Conservation (phyloP, 306 rosid species). For the Crotalaria pallida region DNA sequence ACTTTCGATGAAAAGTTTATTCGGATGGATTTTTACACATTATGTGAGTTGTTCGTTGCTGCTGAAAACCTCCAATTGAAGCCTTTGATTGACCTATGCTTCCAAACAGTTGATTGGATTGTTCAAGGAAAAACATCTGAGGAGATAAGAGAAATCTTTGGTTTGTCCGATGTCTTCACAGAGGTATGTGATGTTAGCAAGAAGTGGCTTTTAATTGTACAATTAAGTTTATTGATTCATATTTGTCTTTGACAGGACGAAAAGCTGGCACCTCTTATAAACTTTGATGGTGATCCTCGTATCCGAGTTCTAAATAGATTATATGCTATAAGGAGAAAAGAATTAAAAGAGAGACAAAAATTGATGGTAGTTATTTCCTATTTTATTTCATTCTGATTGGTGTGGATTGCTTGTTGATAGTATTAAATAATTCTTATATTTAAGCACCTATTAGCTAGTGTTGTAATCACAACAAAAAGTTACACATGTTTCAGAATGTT, state of each 20-base stretch:
- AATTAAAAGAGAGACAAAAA: slow-evolving; percentile 64
- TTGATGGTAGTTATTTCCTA: slow-evolving; percentile 52
- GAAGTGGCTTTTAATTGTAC: not conserved
- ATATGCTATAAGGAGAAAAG: slow-evolving; percentile 83
- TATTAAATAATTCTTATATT: not conserved
- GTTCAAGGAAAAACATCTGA: slow-evolving; percentile 89
- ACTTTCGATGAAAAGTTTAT: slow-evolving; percentile 66
- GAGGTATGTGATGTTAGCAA: slow-evolving; percentile 49
- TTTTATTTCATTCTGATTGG: slow-evolving; percentile 22
- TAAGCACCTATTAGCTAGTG: not conserved
- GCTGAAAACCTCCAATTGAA: slow-evolving; percentile 83
- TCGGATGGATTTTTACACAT: slow-evolving; percentile 66
- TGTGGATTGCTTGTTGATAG: slow-evolving; percentile 14
- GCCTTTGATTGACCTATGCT: slow-evolving; percentile 81
- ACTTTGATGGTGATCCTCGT: slow-evolving; percentile 80
- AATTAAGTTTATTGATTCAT: slow-evolving; percentile 16
- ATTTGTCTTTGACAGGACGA: slow-evolving; percentile 64
- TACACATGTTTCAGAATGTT: slow-evolving; percentile 49
- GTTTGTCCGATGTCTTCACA: slow-evolving; percentile 86
- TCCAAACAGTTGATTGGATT: slow-evolving; percentile 82
- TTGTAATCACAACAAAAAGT: slow-evolving; percentile 9
- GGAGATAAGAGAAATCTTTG: slow-evolving; percentile 84
- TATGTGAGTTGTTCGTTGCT: slow-evolving; percentile 76
- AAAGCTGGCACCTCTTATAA: slow-evolving; percentile 73
- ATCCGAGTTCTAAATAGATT: slow-evolving; percentile 79